Base-by-base conservation (phyloP, 768 basidiomycete genomes). In the Mycena filopes region DNA sequence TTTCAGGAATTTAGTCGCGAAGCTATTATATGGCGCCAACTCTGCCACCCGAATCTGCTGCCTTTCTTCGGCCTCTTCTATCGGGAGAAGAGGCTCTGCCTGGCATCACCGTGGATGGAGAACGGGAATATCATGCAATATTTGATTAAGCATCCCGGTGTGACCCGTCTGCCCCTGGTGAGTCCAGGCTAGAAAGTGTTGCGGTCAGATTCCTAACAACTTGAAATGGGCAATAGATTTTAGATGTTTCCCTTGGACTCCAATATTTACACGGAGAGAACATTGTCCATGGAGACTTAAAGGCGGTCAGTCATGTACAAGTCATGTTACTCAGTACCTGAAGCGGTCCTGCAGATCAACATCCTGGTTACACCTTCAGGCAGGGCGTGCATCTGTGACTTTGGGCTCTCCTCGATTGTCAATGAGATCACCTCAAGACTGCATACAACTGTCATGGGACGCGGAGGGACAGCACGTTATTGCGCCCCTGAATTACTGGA, bases 71-170 rank as follows among this genome's bases (percentile, higher is more conserved):
- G 72, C 16, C 55, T 71, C 13, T 61, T 70, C 47, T 40, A 65
- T 42, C 65, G 63, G 41, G 36, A 55, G 1, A 33, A 43, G 13
- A 50, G 68, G 8, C 38, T 71, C 16, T 69, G 66, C n/a, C 72
- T 78, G n/a, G 21, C 77, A 13, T 64, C 67, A 4, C 73, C 74
- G 3, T 76, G 76, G 74, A 76, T 77, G 76, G 49, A 66, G 31
- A 65, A 75, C 20, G 77, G 77, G 10, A 20, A 61, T 20, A 47
- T 69, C 25, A 29, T 23, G n/a, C 20, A 51, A 13, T 69, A 55
- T 43, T 45, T 69, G 26, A 28, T 31, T 28, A 36, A 57, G 20
- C 8, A 21, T n/a, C 67, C 67, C n/a, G n/a, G n/a, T n/a, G n/a
- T n/a, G n/a, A 15, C 8, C 23, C 56, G 46, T 42, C 26, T 46